Evolutionary conservation across 2,329 filamentous ascomycete species (phyloP).

Genomic region (Neonectria faginata): DNA sequence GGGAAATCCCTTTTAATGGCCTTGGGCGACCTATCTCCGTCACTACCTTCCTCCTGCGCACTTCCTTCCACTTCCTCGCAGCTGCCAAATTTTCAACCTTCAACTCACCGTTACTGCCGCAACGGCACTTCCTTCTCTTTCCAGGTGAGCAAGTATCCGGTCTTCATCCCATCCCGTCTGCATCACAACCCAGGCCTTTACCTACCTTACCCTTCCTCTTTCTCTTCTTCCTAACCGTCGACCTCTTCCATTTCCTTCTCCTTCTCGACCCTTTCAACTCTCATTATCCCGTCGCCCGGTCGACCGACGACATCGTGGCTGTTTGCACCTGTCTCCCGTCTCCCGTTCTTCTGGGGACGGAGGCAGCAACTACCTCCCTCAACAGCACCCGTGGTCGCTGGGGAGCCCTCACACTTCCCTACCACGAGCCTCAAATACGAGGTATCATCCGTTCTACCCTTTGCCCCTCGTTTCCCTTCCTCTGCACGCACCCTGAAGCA

Average conservation of each 20-base stretch:
- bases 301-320: background rate
- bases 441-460: background rate
- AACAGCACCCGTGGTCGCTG: background rate
- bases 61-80: background rate
- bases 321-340: background rate
- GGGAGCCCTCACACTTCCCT: background rate
- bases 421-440: background rate
- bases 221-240: background rate
- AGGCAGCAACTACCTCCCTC: background rate
- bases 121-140: background rate
- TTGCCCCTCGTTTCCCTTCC: background rate
- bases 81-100: background rate
- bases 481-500: background rate
- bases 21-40: background rate
- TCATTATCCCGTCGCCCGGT: too few species aligned
- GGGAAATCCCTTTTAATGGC: background rate
- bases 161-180: background rate
- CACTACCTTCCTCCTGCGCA: background rate
- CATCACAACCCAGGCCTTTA: too few species aligned
- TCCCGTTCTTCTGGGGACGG: background rate
- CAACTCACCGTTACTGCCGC: background rate
- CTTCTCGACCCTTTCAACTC: background rate
- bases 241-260: background rate
- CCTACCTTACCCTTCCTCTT: background rate
- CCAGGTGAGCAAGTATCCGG: background rate